A percentile compares a stretch with the other conserved stretches of the same genome.
Conservation (phyloP, 2,329 filamentous ascomycete species). For the Fusarium buharicum region DNA sequence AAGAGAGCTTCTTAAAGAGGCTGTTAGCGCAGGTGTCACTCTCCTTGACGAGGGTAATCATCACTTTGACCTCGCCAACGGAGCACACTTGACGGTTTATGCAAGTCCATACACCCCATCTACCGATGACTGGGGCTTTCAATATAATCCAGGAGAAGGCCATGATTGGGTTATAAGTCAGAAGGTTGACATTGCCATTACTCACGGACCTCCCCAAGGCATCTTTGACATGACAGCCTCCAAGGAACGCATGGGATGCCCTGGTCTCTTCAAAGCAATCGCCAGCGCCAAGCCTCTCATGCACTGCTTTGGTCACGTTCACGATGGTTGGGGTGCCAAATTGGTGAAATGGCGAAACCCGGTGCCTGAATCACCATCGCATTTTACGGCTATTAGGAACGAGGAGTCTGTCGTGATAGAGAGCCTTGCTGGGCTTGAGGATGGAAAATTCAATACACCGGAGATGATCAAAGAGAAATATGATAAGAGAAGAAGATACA, state of each 20-base stretch:
- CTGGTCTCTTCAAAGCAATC: constrained; percentile 45
- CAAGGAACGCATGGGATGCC: constrained; percentile 44
- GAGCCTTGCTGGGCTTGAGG: constrained; percentile 34
- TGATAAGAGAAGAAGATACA: background rate
- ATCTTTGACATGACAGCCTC: constrained; percentile 53
- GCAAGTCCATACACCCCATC: constrained; percentile 59
- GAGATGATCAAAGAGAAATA: background rate
- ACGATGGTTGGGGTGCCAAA: constrained; percentile 52
- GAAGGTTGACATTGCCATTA: constrained; percentile 47
- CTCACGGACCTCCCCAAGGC: constrained; percentile 51
- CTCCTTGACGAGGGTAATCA: constrained; percentile 57
- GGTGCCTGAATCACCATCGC: constrained; percentile 47
- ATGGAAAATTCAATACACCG: background rate
- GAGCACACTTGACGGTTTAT: constrained; percentile 55
- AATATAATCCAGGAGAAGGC: constrained; percentile 48
- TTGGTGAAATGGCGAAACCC: constrained; percentile 57
- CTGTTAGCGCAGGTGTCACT: constrained; percentile 47
- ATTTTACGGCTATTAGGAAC: constrained; percentile 61
- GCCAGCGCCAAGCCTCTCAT: constrained; percentile 43
- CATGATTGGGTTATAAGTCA: constrained; percentile 40
- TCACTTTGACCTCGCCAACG: constrained; percentile 54
- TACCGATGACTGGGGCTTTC: constrained; percentile 54
- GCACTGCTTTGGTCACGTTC: constrained; percentile 53
- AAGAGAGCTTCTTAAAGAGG: constrained; percentile 43
- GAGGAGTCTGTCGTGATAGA: constrained; percentile 52